Percentiles rank a stretch among this genome's conserved stretches.
Evolutionary conservation across 805 yeast species (phyloP).

Genomic region (Starmerella tilneyi): DNA sequence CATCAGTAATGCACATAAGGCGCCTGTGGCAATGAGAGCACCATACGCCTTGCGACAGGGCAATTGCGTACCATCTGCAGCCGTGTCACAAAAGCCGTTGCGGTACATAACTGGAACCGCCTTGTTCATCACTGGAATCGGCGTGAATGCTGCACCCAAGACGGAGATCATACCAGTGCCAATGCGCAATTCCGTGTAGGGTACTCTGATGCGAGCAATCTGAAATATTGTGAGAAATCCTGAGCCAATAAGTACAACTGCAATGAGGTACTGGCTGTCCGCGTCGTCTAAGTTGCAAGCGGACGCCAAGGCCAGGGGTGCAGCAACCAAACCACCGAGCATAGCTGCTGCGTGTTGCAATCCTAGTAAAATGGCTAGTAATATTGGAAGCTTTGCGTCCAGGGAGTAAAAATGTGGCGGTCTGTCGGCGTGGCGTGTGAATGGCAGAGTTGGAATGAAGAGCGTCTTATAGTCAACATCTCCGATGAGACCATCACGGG

Average conservation of each 20-base stretch:
- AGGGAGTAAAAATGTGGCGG: conserved; percentile 65
- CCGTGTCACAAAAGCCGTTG: conserved; percentile 55
- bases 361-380: conserved; percentile 67
- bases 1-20: conserved; percentile 65
- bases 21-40: conserved; percentile 68
- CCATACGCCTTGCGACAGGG: conserved; percentile 92
- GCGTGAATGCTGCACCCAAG: conserved; percentile 85
- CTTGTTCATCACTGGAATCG: conserved; percentile 65
- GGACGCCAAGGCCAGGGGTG: conserved; percentile 62
- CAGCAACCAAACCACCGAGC: conserved; percentile 84
- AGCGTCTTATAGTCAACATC: conserved; percentile 73
- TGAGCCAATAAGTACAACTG: conserved; percentile 60
- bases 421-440: conserved; percentile 44
- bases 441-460: conserved; percentile 74
- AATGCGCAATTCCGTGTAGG: conserved; percentile 58
- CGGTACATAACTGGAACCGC: conserved; percentile 74
- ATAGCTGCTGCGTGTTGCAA: conserved; percentile 80
- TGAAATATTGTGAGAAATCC: conserved; percentile 63
- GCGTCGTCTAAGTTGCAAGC: conserved; percentile 48
- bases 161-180: conserved; percentile 87
- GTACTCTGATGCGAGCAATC: conserved; percentile 70
- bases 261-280: conserved; percentile 51
- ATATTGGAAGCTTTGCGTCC: conserved; percentile 65
- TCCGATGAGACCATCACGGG: conserved; percentile 72
- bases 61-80: conserved; percentile 51